Base-by-base conservation (phyloP, 2,329 filamentous ascomycete species). In the Colletotrichum sp. region DNA sequence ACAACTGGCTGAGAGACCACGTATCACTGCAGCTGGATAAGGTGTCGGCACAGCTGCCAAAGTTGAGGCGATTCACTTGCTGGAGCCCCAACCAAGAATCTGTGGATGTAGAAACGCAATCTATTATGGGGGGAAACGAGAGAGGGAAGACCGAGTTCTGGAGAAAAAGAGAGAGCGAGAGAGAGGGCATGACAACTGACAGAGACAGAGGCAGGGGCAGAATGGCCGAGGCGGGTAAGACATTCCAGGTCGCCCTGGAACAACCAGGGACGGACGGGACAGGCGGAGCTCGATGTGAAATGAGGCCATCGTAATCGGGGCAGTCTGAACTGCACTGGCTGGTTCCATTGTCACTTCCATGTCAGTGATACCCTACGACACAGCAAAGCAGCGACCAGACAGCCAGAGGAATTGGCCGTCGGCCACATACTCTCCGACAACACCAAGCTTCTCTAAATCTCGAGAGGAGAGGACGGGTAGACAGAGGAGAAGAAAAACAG, bases 261-360 rank as follows among this genome's bases (percentile, higher is more conserved):
- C 59, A 39, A 44, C 57, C 64, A 69, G 57, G 73, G 70, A 52
- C 39, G 36, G 30, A 64, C 69, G 63, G 57, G 64, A 75, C 32
- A 64, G 63, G 69, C 63, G 69, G 70, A 68, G 73, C 69, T 59
- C 18, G 63, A 68, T 30, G 59, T 72, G 34, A 74, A 44, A 69
- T 76, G 70, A 76, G 70, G 64, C 70, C 70, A 76, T 76, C 71
- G 49, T 69, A 76, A 65, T 72, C 39, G 36, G 64, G 28, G 32
- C 62, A 63, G 36, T 24, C 55, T 28, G 30, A 21, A 16, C n/a
- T 44, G 44, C 10, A 52, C n/a, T 13, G 44, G n/a, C n/a, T 52
- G 44, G 44, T 13, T 52, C n/a, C 44, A 55, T 34, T 70, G 44
- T 32, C 59, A 34, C 18, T 64, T 32, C 12, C 30, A 7, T 63